Percentiles rank a stretch among this genome's conserved stretches.
These are phyloP conservation scores for Eleusine coracana DNA, from an alignment of 176 grass and related monocot genomes.

Conservation along the genomic window DNA sequence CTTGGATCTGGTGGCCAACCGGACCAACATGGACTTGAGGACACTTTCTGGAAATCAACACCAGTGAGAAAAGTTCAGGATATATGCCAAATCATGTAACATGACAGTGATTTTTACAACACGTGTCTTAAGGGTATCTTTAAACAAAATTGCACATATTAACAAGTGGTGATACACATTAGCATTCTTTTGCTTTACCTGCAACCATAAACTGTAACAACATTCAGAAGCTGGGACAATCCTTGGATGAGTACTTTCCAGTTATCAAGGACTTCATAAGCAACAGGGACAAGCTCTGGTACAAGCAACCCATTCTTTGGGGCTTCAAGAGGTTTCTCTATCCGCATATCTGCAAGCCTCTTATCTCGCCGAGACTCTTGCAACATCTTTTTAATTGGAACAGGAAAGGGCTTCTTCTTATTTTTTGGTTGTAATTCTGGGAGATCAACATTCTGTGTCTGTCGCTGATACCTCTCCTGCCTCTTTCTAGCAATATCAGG, in stretches of 20 bases:
- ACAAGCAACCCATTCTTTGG: conserved; percentile 91
- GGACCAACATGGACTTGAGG: conserved; percentile 82
- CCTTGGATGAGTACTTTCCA: conserved; percentile 88
- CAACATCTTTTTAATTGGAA: conserved; percentile 78
- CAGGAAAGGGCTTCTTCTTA: conserved; percentile 85
- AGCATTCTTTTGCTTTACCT: conserved; percentile 44
- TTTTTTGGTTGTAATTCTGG: conserved; percentile 69
- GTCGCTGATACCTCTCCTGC: conserved; percentile 30
- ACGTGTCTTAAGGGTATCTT: not conserved
- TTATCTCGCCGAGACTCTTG: conserved; percentile 62
- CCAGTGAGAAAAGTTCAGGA: conserved; percentile 22
- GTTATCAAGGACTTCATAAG: conserved; percentile 72
- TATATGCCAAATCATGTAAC: not conserved
- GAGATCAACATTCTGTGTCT: conserved; percentile 82
- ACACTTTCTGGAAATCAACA: conserved; percentile 71
- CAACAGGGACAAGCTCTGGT: conserved; percentile 80
- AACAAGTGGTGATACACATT: conserved; percentile 1
- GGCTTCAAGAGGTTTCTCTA: conserved; percentile 74
- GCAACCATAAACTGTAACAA: conserved; percentile 82
- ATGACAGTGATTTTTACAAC: not conserved
- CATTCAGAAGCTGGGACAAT: conserved; percentile 76
- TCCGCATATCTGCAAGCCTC: conserved; percentile 67
- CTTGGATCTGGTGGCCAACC: conserved; percentile 79
- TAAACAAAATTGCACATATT: not conserved
- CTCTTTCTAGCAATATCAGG: conserved; percentile 30